phyloP scores from a whole-genome alignment of 768 basidiomycete species.

The Cantharellus cinnabarinus region DNA sequence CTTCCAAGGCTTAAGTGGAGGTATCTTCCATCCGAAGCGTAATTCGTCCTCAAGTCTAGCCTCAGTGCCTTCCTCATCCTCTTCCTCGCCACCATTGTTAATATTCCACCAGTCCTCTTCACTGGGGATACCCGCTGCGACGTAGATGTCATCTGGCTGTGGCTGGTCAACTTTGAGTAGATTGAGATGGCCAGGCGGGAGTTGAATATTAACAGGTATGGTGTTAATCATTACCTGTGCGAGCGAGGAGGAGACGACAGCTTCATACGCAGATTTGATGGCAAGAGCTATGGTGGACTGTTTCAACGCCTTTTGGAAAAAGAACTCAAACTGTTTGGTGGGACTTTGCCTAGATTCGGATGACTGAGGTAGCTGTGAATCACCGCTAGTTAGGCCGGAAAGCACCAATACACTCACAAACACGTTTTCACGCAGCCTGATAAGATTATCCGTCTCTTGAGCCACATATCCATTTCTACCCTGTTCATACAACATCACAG shows the following conservation, averaged over 20 bases:
- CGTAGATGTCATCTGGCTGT: not conserved
- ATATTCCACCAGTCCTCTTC: not conserved
- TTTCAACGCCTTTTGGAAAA: not conserved
- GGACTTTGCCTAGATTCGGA: not conserved
- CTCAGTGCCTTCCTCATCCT: constrained; percentile 32
- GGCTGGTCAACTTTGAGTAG: not conserved
- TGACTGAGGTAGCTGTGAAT: not conserved
- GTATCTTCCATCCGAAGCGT: constrained; percentile 50
- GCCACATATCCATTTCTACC: constrained; percentile 74
- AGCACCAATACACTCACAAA: constrained; percentile 17
- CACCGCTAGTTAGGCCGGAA: not conserved
- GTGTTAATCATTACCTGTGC: constrained; percentile 62
- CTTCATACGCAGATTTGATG: constrained; percentile 63
- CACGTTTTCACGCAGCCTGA: constrained; percentile 47
- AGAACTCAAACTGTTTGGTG: not conserved
- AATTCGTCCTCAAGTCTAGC: constrained; percentile 40
- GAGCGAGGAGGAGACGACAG: constrained; percentile 54
- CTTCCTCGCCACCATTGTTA: constrained; percentile 15
- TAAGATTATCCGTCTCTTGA: constrained; percentile 50
- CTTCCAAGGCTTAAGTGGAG: constrained; percentile 77
- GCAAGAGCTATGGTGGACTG: constrained; percentile 37
- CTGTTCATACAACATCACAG: constrained; percentile 84
- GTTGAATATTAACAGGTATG: constrained; percentile 65
- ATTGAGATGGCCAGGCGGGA: constrained; percentile 60
- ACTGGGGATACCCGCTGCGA: constrained; percentile 6